Base-by-base conservation (phyloP, 192 early-diverging fungal species). In the Podila epigama region DNA sequence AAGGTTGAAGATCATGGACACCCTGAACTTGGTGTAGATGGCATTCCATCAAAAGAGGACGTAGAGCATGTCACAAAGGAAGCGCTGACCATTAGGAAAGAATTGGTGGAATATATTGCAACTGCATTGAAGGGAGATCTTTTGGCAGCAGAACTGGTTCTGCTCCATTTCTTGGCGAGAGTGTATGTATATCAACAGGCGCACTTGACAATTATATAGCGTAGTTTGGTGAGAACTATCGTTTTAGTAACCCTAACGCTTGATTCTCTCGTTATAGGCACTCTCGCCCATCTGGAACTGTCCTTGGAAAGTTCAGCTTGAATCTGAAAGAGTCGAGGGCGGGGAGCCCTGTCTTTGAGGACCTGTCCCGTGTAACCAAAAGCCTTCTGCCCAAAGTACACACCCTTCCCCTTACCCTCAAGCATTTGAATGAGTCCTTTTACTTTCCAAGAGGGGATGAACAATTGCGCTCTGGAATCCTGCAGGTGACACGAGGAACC, bases 281-380 rank as follows among this genome's bases (percentile, higher is more conserved):
- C 34, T 70, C 71, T 8, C 69, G 84, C 22, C 70, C 60, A 4
- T 69, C 66, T 27, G 85, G 70, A 18, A 61, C 88, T 7, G 87
- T 87, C 31, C 83, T 94, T 41, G 92, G 92, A 31, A 87, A 91
- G 67, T 84, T 92, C 32, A 82, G 79, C 58, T 83, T 94, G 41
- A 92, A 92, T 54, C 77, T 94, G 37, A 84, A 83, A 11, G 84
- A 88, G 2, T 70, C 88, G 13, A 29, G 39, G 12, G 16, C 36
- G 2, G 60, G 62, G 13, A 40, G 58, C 18, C 15, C 60, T 3
- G 41, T 75, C 5, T 56, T 18, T 31, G 33, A 59, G n/a, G 37
- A 29, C 29, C 64, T 75, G 32, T 9, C 51, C 4, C 34, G 25
- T 1, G 58, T 75, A 6, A 33, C 66, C 53, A 54, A 39, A 29